Evolutionary conservation across 176 grass and related monocot genomes (phyloP).

Genomic region (Poa annua): DNA sequence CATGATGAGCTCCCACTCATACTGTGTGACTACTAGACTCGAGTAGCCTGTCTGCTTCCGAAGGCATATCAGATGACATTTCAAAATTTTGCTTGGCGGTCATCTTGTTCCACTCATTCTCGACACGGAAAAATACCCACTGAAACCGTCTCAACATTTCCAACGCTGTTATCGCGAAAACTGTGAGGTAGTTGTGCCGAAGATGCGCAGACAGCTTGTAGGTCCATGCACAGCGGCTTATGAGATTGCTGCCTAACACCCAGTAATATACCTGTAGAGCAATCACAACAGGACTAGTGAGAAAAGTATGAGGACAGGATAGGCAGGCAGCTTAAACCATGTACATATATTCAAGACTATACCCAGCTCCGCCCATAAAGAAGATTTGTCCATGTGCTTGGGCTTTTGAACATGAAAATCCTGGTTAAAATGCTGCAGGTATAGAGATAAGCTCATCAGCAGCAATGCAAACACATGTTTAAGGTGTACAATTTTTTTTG

Average conservation of each 20-base stretch:
- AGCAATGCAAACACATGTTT: conserved; percentile 16
- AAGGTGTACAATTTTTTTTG: neutral
- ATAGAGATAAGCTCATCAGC: conserved; percentile 42
- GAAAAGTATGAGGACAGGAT: neutral
- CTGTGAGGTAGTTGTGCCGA: conserved; percentile 89
- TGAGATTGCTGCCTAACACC: conserved; percentile 87
- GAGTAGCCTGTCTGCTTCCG: conserved; percentile 74
- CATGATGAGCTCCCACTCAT: conserved; percentile 26
- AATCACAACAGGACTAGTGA: neutral
- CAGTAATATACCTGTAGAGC: conserved; percentile 82
- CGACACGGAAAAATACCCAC: conserved; percentile 96
- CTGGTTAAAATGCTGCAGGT: conserved; percentile 76
- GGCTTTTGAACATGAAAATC: conserved; percentile 92
- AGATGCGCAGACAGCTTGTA: conserved; percentile 99
- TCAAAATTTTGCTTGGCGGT: conserved; percentile 74
- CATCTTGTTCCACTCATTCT: conserved; percentile 99
- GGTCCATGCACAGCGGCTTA: conserved; percentile 92
- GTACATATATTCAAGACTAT: conserved; percentile 39
- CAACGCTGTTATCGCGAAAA: conserved; percentile 80
- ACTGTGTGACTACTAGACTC: conserved; percentile 64
- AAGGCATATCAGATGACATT: conserved; percentile 64
- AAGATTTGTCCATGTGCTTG: conserved; percentile 74
- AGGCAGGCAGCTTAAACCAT: conserved; percentile 10
- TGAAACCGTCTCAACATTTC: conserved; percentile 91
- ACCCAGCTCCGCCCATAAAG: conserved; percentile 79